Evolutionary conservation across 1,139 yeast species (phyloP), one percentile per base, ranked within the genome.

Genomic region (Hansenula lynferdii): DNA sequence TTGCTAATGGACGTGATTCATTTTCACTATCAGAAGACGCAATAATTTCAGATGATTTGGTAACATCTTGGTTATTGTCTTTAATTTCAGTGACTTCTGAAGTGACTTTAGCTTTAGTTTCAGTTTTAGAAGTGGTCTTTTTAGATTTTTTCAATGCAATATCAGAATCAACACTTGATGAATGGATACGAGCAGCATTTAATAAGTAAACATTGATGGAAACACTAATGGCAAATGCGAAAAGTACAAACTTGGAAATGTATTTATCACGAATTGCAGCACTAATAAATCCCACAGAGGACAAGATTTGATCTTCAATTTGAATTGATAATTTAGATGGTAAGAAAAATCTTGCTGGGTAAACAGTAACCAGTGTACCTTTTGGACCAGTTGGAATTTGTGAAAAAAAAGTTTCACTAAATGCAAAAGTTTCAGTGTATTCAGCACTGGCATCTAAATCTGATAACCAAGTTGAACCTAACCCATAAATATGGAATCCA

Each of bases 181-280:
- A 42, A 41, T 82, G 85, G 40, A 72, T 70, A 60, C 85, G 76
- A 11, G 90, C 77, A 35, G 84, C 86, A 55, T 82, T 83, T 56
- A 92, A 75, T 51, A 92, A 72, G 62, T 90, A 92, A 35, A 85
- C 81, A 59, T 94, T 92, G 48, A 85, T 79, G 17, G 82, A 79
- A 42, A 89, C 75, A 45, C 96, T 85, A 47, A 85, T 66, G 18
- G 84, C 80, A 45, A 90, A 78, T 6, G 80, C 80, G 50, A 85
- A 71, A 32, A 90, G 75, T 38, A 89, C 69, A 47, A 80, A 76
- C 59, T 92, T 90, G 45, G 94, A 80, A 50, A 90, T 76, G 44
- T 87, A 67, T 36, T 82, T 85, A 60, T 90, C 97, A 51, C 84
- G 78, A 44, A 90, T 82, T n/a, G 90, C 86, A 45, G 60, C 62